Conservation (phyloP, 176 grass and related monocot species). For the Bothriochloa decipiens region DNA sequence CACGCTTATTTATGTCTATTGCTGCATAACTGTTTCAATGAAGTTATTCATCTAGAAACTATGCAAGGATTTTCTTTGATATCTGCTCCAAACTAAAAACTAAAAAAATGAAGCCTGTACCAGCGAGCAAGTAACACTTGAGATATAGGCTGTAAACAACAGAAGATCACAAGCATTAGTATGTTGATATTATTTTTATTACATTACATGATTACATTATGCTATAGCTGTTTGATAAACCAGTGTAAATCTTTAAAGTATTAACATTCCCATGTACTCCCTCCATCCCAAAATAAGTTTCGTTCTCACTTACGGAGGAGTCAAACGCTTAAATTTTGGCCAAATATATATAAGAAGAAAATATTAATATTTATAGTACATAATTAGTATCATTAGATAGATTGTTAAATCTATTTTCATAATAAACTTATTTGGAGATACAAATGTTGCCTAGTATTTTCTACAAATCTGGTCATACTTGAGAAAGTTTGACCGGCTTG, state of each 20-base stretch:
- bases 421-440: no score
- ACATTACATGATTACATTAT: neutral
- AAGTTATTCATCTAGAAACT: slow-evolving; percentile 18
- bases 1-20: neutral
- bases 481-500: no score
- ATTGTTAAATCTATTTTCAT: no score
- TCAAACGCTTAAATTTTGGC: no score
- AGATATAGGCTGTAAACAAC: neutral
- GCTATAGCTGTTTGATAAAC: neutral
- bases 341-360: no score
- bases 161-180: neutral
- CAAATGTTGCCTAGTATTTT: no score
- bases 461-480: no score
- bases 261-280: neutral
- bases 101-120: neutral
- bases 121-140: slow-evolving; percentile 18
- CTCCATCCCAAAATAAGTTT: no score
- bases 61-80: slow-evolving; percentile 33
- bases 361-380: no score
- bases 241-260: neutral
- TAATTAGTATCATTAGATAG: no score
- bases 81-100: neutral
- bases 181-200: neutral
- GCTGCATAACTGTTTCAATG: neutral
- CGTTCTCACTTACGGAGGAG: no score